Evolutionary conservation across 2,329 filamentous ascomycete genomes (phyloP).

Genomic region (Pyricularia sp.): DNA sequence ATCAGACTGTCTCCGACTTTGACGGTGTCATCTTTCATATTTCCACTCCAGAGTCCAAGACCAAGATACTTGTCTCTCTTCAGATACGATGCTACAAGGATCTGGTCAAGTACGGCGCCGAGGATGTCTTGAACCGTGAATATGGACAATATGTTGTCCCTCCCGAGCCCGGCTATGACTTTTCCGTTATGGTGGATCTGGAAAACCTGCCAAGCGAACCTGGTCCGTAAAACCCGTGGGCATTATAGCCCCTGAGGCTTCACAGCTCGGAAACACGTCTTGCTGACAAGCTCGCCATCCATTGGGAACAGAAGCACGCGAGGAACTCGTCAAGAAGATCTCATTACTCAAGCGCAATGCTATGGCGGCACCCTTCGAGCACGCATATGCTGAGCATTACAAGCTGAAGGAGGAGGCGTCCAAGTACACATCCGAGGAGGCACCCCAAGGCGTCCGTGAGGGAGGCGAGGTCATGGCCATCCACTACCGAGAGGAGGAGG

Average conservation of each 20-base stretch:
- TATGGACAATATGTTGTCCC: constrained; percentile 86
- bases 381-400: constrained; percentile 90
- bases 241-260: neutral
- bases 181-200: constrained; percentile 84
- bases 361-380: constrained; percentile 97
- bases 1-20: constrained; percentile 98
- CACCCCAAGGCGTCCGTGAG: constrained; percentile 81
- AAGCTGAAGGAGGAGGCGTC: constrained; percentile 78
- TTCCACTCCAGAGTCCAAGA: constrained; percentile 88
- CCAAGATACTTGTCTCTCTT: constrained; percentile 89
- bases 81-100: constrained; percentile 93
- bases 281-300: neutral
- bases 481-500: constrained; percentile 97
- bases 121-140: constrained; percentile 85
- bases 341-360: constrained; percentile 94
- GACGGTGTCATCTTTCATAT: constrained; percentile 98
- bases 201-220: constrained; percentile 76
- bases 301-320: constrained; percentile 56
- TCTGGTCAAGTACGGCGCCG: constrained; percentile 84
- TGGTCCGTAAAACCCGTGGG: constrained; percentile 21
- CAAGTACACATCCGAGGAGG: constrained; percentile 87
- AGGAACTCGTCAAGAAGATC: constrained; percentile 79
- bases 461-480: constrained; percentile 92
- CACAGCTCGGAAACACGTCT: neutral
- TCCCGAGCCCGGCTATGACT: constrained; percentile 89